Base-by-base conservation (phyloP, 352 stramenopile species). In the Halophytophthora batemanensis region DNA sequence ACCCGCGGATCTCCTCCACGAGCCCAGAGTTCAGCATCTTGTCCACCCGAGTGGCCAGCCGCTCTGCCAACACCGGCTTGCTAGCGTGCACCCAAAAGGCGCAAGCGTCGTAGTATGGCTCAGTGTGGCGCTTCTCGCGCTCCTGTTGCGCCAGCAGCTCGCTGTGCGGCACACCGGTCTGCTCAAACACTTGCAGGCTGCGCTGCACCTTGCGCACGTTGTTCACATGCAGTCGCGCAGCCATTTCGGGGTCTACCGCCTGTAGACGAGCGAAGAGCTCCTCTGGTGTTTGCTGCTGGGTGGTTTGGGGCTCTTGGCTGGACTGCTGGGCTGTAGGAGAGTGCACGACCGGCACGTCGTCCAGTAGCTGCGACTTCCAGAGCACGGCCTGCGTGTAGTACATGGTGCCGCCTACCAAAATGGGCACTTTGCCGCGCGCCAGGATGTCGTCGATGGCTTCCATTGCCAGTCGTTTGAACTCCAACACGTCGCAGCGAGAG, bases 371-470 rank as follows among this genome's bases (percentile, higher is more conserved):
- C 1, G 83, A 83, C 29, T 89, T 86, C 86, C 86, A 96, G 29
- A 97, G 66, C 29, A 97, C 70, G 18, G 82, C 85, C 56, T 97
- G 89, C 45, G 87, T 93, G 67, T 97, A 97, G 66, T 97, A 97
- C 74, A 96, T 92, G 29, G 89, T 97, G 40, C 89, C 89, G 22
- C 89, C 89, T 10, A 96, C 88, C n/a, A 97, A 68, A 39, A 97
- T 92, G 2, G 89, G 89, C 31, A 96, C 68, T 50, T 95, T 96
- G 37, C 86, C 87, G n/a, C 84, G 68, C 36, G 67, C 68, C 43
- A 90, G 54, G 12, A 97, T 87, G 36, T 96, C 84, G 17, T 96
- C 74, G 45, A 97, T 96, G 47, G 72, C 66, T 12, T 59, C 38
- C 50, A 93, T 53, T 25, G 89, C 88, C 31, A 76, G 48, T 6